Conservation (phyloP, 192 early-diverging fungal species). For the Dissophora globulifera region DNA sequence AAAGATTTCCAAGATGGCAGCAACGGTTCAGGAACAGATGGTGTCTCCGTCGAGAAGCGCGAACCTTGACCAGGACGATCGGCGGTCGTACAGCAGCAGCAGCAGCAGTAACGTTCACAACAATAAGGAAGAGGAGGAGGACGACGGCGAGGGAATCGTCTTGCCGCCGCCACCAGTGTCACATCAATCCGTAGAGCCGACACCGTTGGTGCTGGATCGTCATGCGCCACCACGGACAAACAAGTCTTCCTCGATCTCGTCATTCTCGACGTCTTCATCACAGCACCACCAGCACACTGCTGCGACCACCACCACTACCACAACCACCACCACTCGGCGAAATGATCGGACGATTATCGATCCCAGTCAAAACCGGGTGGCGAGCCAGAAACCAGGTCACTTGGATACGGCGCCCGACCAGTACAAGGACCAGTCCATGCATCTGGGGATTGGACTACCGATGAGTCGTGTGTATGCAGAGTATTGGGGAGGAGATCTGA, state of each 20-base stretch:
- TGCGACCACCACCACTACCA: too few relatives aligned
- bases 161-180: conserved; percentile 14
- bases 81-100: too few relatives aligned
- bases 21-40: conserved; percentile 73
- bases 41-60: conserved; percentile 22
- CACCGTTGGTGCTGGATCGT: conserved; percentile 21
- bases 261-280: not conserved
- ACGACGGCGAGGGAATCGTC: not conserved
- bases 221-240: conserved; percentile 14
- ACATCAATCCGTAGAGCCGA: conserved; percentile 2
- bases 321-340: too few relatives aligned
- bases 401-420: conserved; percentile 11
- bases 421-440: conserved; percentile 47
- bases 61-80: conserved; percentile 10
- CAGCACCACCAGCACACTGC: not conserved
- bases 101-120: not conserved
- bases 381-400: conserved; percentile 14
- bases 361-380: not conserved
- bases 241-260: not conserved
- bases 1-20: conserved; percentile 81
- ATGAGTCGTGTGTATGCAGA: conserved; percentile 93
- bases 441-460: conserved; percentile 90
- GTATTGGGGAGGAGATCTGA: conserved; percentile 94
- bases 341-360: conserved; percentile 20
- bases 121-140: not conserved